Percentiles rank a stretch among this genome's conserved stretches.
Evolutionary conservation across 2,329 filamentous ascomycete species (phyloP).

Genomic region (Madurella mycetomatis): DNA sequence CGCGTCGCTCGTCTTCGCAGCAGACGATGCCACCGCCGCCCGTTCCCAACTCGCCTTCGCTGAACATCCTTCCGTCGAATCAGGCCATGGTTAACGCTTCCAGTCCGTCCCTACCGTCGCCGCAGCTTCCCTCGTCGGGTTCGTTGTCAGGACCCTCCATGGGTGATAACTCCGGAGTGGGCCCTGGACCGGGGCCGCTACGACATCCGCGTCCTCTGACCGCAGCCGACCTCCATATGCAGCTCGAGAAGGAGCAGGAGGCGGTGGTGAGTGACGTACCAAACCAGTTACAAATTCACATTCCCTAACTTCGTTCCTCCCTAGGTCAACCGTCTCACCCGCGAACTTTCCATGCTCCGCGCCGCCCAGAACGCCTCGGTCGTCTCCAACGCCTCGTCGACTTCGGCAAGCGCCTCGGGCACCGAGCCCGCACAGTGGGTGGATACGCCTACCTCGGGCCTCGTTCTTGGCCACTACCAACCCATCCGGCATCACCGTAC

Average conservation of each 20-base stretch:
- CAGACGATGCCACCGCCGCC: constrained; percentile 40
- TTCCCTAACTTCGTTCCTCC: not conserved
- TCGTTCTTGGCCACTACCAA: constrained; percentile 54
- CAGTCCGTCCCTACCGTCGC: constrained; percentile 33
- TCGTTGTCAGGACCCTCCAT: constrained; percentile 19
- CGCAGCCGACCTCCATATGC: constrained; percentile 78
- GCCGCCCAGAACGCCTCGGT: constrained; percentile 63
- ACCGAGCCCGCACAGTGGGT: constrained; percentile 46
- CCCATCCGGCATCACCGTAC: constrained; percentile 54
- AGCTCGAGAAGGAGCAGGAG: constrained; percentile 94
- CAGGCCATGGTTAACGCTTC: constrained; percentile 45
- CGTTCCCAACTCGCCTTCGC: constrained; percentile 38
- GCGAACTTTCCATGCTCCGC: constrained; percentile 81
- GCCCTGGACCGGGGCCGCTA: constrained; percentile 64
- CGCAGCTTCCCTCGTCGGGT: constrained; percentile 29
- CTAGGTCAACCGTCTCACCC: constrained; percentile 86
- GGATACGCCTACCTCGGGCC: constrained; percentile 44
- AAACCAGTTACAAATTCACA: not conserved
- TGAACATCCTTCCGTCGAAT: constrained; percentile 56
- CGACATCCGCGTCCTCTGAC: constrained; percentile 85
- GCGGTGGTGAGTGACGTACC: constrained; percentile 62
- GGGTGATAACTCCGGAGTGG: constrained; percentile 43
- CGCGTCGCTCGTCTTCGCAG: constrained; percentile 40
- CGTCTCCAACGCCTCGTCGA: constrained; percentile 61
- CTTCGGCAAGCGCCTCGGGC: constrained; percentile 50